Percentiles rank a stretch among this genome's conserved stretches.
phyloP scores from a whole-genome alignment of 345 rosid species.

The Populus tremula region DNA sequence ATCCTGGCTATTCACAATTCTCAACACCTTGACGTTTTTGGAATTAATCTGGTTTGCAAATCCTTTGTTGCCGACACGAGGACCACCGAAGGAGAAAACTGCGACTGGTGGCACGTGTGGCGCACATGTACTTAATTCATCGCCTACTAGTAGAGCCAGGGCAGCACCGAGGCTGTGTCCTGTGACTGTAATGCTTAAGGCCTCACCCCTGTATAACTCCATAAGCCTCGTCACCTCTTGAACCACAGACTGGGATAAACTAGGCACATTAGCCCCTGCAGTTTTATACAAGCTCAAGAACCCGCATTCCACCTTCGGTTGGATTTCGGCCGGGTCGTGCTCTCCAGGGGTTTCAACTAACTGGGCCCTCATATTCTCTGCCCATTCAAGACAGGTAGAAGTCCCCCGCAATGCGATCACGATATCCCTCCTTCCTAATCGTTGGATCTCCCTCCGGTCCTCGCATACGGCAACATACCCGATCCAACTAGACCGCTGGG shows the following conservation, averaged over 20 bases:
- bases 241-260: conserved; percentile 18
- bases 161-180: conserved; percentile 39
- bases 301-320: conserved; percentile 28
- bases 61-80: conserved; percentile 26
- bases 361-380: conserved; percentile 73
- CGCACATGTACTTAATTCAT: conserved; percentile 20
- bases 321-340: background rate
- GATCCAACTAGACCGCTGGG: conserved; percentile 89
- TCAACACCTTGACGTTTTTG: conserved; percentile 24
- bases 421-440: conserved; percentile 93
- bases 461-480: conserved; percentile 94
- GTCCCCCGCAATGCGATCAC: conserved; percentile 96
- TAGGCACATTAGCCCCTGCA: conserved; percentile 21
- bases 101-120: conserved; percentile 25
- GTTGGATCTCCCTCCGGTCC: conserved; percentile 70
- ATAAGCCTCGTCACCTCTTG: conserved; percentile 24
- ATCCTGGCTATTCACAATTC: conserved; percentile 31
- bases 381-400: conserved; percentile 92
- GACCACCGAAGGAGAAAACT: conserved; percentile 33
- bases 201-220: conserved; percentile 26
- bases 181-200: conserved; percentile 30
- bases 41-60: conserved; percentile 16
- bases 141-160: conserved; percentile 19
- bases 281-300: conserved; percentile 32
- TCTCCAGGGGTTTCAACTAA: conserved; percentile 10